These are phyloP conservation scores for Pichia norvegensis DNA, from an alignment of 1,139 yeast species.

Conservation along the genomic window DNA sequence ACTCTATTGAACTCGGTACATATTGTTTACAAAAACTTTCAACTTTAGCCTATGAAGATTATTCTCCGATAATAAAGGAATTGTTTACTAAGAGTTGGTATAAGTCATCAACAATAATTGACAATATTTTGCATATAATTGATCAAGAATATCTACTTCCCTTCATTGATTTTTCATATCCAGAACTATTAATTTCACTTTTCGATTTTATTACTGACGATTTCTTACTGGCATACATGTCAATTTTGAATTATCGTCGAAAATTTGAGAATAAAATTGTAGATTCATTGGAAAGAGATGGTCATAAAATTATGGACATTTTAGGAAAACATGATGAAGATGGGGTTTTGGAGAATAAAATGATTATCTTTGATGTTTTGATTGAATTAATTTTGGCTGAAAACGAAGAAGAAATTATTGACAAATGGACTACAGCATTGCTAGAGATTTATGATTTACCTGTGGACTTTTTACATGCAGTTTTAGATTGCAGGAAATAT, in stretches of 20 bases:
- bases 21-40: conserved; percentile 22
- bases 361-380: conserved; percentile 64
- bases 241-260: conserved; percentile 39
- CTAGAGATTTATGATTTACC: conserved; percentile 61
- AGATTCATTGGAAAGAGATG: conserved; percentile 58
- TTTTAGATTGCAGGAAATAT: conserved; percentile 34
- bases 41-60: conserved; percentile 39
- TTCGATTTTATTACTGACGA: conserved; percentile 36
- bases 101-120: conserved; percentile 35
- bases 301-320: conserved; percentile 40
- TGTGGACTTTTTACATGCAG: conserved; percentile 51
- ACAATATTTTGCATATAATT: conserved; percentile 39
- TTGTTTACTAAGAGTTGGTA: conserved; percentile 25
- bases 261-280: conserved; percentile 46
- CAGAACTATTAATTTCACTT: conserved; percentile 24
- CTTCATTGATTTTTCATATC: conserved; percentile 18
- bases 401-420: conserved; percentile 43
- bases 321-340: conserved; percentile 16
- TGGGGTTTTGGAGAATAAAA: conserved; percentile 32
- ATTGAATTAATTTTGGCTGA: conserved; percentile 57
- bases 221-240: conserved; percentile 39
- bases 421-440: conserved; percentile 51
- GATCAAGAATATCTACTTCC: conserved; percentile 30
- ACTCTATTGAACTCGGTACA: conserved; percentile 22
- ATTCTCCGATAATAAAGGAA: conserved; percentile 24